Evolutionary conservation across 1,284 basidiomycete species (phyloP).

Genomic region (Trichosporon asahii): DNA sequence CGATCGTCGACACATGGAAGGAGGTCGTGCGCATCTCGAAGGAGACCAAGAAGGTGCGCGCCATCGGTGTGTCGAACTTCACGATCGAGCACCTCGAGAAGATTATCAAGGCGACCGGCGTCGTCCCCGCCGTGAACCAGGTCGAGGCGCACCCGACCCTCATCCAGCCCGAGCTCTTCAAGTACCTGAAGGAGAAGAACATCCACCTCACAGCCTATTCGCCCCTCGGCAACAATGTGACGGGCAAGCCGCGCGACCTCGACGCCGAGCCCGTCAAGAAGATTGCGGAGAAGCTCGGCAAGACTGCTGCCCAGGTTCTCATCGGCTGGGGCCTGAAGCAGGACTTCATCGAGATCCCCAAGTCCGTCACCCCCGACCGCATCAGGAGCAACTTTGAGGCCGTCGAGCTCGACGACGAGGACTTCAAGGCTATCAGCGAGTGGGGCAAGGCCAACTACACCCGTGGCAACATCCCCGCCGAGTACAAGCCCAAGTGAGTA

Average conservation of each 20-base stretch:
- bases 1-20: slow-evolving; percentile 43
- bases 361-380: slow-evolving; percentile 58
- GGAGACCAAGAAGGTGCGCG: slow-evolving; percentile 43
- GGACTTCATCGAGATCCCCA: slow-evolving; percentile 60
- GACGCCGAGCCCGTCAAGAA: slow-evolving; percentile 58
- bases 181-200: slow-evolving; percentile 59
- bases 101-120: slow-evolving; percentile 70
- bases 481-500: slow-evolving; percentile 51
- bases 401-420: slow-evolving; percentile 61
- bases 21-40: slow-evolving; percentile 46
- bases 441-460: slow-evolving; percentile 59
- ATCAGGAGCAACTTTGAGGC: slow-evolving; percentile 67
- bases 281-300: slow-evolving; percentile 60
- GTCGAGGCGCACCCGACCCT: slow-evolving; percentile 72
- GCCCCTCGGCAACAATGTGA: slow-evolving; percentile 56
- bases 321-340: slow-evolving; percentile 62
- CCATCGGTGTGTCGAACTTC: slow-evolving; percentile 72
- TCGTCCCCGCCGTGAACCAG: slow-evolving; percentile 75
- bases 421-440: slow-evolving; percentile 60
- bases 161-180: slow-evolving; percentile 44
- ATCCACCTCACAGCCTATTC: slow-evolving; percentile 63
- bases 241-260: slow-evolving; percentile 37
- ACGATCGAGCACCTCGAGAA: slow-evolving; percentile 63
- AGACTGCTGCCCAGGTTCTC: slow-evolving; percentile 65
- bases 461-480: slow-evolving; percentile 63